Base-by-base conservation (phyloP, 2,329 filamentous ascomycete genomes). In the Cladosporium austrohemisphaericum region DNA sequence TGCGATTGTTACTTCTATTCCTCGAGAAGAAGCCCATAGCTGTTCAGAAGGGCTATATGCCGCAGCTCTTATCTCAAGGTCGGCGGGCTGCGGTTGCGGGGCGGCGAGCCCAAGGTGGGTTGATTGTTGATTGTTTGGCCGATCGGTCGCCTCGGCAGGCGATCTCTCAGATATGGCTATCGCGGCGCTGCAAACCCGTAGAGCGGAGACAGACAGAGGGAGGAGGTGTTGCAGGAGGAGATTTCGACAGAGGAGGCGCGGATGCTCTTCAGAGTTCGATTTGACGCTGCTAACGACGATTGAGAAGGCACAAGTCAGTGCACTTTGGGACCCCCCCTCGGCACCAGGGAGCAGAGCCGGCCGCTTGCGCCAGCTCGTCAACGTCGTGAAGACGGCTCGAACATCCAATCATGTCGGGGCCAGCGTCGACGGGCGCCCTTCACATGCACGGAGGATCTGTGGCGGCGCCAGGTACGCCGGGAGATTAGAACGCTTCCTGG, bases 1-100 rank as follows among this genome's bases (percentile, higher is more conserved):
- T 33, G 38, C 44, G 45, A 16, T 53, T 43, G 41, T 53, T 66
- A 60, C 71, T 72, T 56, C n/a, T n/a, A 64, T 71, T 62, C 62
- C 68, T 60, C 76, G 77, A 73, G 67, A 79, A 79, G 53, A 78
- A 65, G 60, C 76, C 74, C 76, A 79, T 78, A 51, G 48, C 40
- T 41, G 52, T 28, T 23, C 26, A 37, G 13, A 22, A 18, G 29
- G 11, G 13, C 7, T 28, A 19, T 31, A 31, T 38, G 14, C 26
- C 29, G 41, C 41, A 31, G 41, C 31, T 46, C 29, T 46, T 46
- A 46, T 46, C 43, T 37, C n/a, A n/a, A n/a, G 29, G 43, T 32
- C 43, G 31, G 32, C 43, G 43, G 43, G 31, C 43, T 36, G 43
- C 36, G 36, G 36, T 23, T n/a, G n/a, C n/a, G n/a, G n/a, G n/a